Percentiles rank a stretch among this genome's conserved stretches.
Conservation (phyloP, 2,329 filamentous ascomycete genomes). For the Pseudogymnoascus sp. region DNA sequence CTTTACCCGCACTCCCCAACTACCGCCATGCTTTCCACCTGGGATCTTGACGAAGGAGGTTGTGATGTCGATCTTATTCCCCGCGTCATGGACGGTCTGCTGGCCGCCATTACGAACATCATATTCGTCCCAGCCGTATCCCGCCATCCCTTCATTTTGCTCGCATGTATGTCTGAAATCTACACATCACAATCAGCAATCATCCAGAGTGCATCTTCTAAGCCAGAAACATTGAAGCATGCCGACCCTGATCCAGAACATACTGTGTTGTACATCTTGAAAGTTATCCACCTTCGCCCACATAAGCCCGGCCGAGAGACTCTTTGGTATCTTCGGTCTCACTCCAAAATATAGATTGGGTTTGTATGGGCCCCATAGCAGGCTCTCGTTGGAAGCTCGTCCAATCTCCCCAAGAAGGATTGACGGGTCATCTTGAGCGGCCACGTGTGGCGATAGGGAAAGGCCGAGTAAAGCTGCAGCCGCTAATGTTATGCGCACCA, state of each 20-base stretch:
- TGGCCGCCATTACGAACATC: slow-evolving; percentile 81
- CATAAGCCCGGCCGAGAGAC: slow-evolving; percentile 74
- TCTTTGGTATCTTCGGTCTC: slow-evolving; percentile 72
- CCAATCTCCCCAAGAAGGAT: slow-evolving; percentile 31
- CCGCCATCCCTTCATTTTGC: slow-evolving; percentile 86
- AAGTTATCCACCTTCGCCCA: slow-evolving; percentile 85
- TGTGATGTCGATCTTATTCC: slow-evolving; percentile 81
- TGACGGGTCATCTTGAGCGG: slow-evolving; percentile 22
- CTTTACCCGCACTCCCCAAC: slow-evolving; percentile 84
- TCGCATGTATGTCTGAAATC: slow-evolving; percentile 92
- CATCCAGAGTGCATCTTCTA: background rate
- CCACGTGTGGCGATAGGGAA: background rate
- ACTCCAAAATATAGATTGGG: slow-evolving; percentile 94
- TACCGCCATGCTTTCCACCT: slow-evolving; percentile 77
- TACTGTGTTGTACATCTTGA: slow-evolving; percentile 67
- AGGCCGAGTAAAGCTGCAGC: background rate
- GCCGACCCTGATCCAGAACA: slow-evolving; percentile 27
- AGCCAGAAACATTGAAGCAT: background rate
- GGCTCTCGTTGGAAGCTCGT: slow-evolving; percentile 62
- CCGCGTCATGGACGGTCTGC: slow-evolving; percentile 84
- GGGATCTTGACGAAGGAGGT: slow-evolving; percentile 92
- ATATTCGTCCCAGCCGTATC: slow-evolving; percentile 97
- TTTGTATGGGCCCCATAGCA: slow-evolving; percentile 94
- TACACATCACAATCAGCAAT: slow-evolving; percentile 30
- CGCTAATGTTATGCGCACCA: slow-evolving; percentile 5